Percentiles rank a stretch among this genome's conserved stretches.
These are phyloP conservation scores for Yamadazyma phyllophila DNA, from an alignment of 805 yeast genomes.

Conservation along the genomic window DNA sequence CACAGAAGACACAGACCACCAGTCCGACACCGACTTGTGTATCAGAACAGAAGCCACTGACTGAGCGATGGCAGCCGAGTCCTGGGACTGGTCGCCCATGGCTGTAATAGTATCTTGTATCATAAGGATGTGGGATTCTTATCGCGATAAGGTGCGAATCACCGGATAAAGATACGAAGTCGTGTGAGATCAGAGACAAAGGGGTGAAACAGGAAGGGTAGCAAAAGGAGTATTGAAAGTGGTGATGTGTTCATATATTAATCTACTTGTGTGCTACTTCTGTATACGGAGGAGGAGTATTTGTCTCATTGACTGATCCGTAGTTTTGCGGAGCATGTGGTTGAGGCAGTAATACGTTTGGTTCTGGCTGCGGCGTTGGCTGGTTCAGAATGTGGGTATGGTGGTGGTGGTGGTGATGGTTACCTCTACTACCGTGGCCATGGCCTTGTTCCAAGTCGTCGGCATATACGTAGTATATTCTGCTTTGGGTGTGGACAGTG, in stretches of 20 bases:
- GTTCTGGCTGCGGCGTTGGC: slow-evolving; percentile 10
- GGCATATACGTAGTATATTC: slow-evolving; percentile 34
- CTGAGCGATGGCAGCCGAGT: not conserved
- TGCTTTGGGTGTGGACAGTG: slow-evolving; percentile 21
- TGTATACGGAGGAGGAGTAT: slow-evolving; percentile 17
- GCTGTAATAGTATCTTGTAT: slow-evolving; percentile 20
- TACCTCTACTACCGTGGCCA: slow-evolving; percentile 16
- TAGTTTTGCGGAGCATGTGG: slow-evolving; percentile 2
- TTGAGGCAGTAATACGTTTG: slow-evolving; percentile 9
- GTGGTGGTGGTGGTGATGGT: slow-evolving; percentile 25
- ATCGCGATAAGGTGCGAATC: not conserved
- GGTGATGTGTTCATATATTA: not conserved
- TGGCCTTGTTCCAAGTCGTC: slow-evolving; percentile 31
- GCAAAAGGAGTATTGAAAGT: not conserved
- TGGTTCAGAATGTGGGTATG: not conserved
- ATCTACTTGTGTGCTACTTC: slow-evolving; percentile 4
- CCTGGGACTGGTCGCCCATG: slow-evolving; percentile 23
- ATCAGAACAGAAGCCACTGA: slow-evolving; percentile 18
- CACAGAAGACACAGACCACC: slow-evolving; percentile 34
- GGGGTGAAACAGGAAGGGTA: not conserved
- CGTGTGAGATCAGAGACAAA: not conserved
- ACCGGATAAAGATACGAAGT: not conserved
- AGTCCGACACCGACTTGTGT: slow-evolving; percentile 29
- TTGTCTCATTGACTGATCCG: not conserved
- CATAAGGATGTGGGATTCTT: slow-evolving; percentile 1